Evolutionary conservation across 805 yeast genomes (phyloP).

Genomic region (Ogataea naganishii): DNA sequence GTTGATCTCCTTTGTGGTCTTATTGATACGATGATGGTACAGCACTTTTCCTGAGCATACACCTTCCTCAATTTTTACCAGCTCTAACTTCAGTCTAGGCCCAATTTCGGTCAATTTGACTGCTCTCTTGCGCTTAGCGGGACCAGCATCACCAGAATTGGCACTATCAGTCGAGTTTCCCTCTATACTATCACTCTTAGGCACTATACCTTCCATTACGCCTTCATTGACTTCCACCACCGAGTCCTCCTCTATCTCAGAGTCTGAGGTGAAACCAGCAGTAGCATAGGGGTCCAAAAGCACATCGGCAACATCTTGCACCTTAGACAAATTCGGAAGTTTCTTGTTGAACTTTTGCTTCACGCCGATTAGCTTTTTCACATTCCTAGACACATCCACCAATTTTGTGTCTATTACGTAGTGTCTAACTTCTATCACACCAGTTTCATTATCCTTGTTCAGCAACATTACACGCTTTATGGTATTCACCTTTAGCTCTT

Average conservation of each 20-base stretch:
- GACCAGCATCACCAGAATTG: no score
- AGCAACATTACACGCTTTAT: slow-evolving; percentile 83
- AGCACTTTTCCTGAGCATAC: slow-evolving; percentile 82
- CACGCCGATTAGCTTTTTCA: slow-evolving; percentile 60
- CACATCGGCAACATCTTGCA: slow-evolving; percentile 73
- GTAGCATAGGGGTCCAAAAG: slow-evolving; percentile 73
- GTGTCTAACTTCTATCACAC: slow-evolving; percentile 78
- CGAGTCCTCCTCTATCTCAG: slow-evolving; percentile 90
- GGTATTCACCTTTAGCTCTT: slow-evolving; percentile 58
- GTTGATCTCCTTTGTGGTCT: slow-evolving; percentile 51
- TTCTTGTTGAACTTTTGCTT: slow-evolving; percentile 51
- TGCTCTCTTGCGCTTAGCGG: slow-evolving; percentile 58
- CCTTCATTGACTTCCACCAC: slow-evolving; percentile 49
- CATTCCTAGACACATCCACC: slow-evolving; percentile 67
- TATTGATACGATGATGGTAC: slow-evolving; percentile 65
- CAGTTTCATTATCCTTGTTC: slow-evolving; percentile 62
- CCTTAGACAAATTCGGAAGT: slow-evolving; percentile 61
- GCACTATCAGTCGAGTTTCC: slow-evolving; percentile 9
- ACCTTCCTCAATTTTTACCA: slow-evolving; percentile 88
- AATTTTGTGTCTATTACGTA: slow-evolving; percentile 80
- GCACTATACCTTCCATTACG: slow-evolving; percentile 12
- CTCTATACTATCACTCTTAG: slow-evolving; percentile 8
- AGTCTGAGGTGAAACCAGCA: slow-evolving; percentile 74
- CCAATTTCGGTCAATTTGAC: slow-evolving; percentile 90
- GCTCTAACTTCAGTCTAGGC: slow-evolving; percentile 70